Base-by-base conservation (phyloP, 2,329 filamentous ascomycete genomes). In the Diaporthe australafricana region DNA sequence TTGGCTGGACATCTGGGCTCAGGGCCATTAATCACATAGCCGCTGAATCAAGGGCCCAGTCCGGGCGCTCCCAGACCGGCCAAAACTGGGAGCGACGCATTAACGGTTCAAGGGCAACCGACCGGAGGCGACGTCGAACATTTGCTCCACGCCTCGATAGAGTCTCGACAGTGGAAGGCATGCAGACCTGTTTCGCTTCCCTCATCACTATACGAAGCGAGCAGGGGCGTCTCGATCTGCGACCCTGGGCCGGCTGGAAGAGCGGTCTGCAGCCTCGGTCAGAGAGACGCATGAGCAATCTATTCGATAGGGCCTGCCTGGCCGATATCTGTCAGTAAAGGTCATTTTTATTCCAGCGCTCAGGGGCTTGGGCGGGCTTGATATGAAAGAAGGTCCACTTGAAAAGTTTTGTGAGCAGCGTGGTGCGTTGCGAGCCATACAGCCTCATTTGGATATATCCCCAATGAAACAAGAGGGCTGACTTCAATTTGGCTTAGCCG, bases 221-320 rank as follows among this genome's bases (percentile, higher is more conserved):
- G 12, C 45, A 65, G 27, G 30, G 30, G 14, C 9, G 27, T 53
- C 22, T 16, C 2, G 2, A n/a, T 40, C 14, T 40, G 38, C 38
- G 3, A 12, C 38, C 38, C 38, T 11, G 16, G 22, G 30, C 22
- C 30, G 42, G 14, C 45, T 50, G 45, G 30, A 50, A 65, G 14
- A 50, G 60, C 60, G 60, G 60, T 65, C 42, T 65, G 60, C n/a
- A 27, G 12, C 11, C 45, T 38, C 27, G 42, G 42, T 14, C 60
- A 50, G 30, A 27, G 7, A 25, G n/a, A 25, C 11, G 42, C 45
- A 65, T 50, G 60, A 65, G 3, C 1, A 5, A n/a, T 20, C 30
- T 8, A 25, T 38, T 27, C 32, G 30, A 65, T 20, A 25, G 45
- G 60, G 9, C 20, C 32, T 20, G 32, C 30, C 30, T 38, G 45